These are phyloP conservation scores for Tulasnella sp. DNA, from an alignment of 768 basidiomycete species.

Conservation along the genomic window DNA sequence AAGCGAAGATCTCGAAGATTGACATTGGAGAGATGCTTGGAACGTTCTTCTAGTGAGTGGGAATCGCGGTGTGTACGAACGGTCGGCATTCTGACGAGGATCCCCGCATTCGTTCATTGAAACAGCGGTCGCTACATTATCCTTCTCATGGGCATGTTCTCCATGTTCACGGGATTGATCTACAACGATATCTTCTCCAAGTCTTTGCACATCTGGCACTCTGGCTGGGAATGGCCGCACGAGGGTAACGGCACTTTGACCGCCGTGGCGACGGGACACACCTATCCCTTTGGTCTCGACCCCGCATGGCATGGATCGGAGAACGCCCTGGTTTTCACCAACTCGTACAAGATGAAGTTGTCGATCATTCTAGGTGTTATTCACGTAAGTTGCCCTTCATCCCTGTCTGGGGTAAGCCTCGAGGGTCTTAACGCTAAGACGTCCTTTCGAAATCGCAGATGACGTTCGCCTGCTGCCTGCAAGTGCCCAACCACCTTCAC, in stretches of 20 bases:
- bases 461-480: slow-evolving; percentile 95
- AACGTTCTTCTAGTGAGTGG: slow-evolving; percentile 83
- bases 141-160: slow-evolving; percentile 94
- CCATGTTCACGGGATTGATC: slow-evolving; percentile 91
- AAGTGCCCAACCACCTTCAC: slow-evolving; percentile 88
- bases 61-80: slow-evolving; percentile 2
- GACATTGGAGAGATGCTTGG: slow-evolving; percentile 74
- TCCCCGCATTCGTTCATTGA: slow-evolving; percentile 17
- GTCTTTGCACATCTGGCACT: slow-evolving; percentile 73
- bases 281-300: slow-evolving; percentile 92
- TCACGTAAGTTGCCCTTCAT: slow-evolving; percentile 49
- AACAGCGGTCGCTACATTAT: slow-evolving; percentile 94
- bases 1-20: slow-evolving; percentile 61
- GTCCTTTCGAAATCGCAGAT: slow-evolving; percentile 50
- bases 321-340: slow-evolving; percentile 85
- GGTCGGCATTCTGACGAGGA: slow-evolving; percentile 14
- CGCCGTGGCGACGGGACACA: slow-evolving; percentile 48
- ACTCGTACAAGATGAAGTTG: slow-evolving; percentile 99
- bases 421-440: neutral
- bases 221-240: slow-evolving; percentile 73
- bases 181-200: slow-evolving; percentile 99
- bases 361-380: slow-evolving; percentile 91
- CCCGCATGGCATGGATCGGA: slow-evolving; percentile 91
- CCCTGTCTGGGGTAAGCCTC: neutral
- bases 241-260: slow-evolving; percentile 35